Evolutionary conservation across 306 rosid species (phyloP), one percentile per base, ranked within the genome.

Genomic region (Trichosanthes cucumerina): DNA sequence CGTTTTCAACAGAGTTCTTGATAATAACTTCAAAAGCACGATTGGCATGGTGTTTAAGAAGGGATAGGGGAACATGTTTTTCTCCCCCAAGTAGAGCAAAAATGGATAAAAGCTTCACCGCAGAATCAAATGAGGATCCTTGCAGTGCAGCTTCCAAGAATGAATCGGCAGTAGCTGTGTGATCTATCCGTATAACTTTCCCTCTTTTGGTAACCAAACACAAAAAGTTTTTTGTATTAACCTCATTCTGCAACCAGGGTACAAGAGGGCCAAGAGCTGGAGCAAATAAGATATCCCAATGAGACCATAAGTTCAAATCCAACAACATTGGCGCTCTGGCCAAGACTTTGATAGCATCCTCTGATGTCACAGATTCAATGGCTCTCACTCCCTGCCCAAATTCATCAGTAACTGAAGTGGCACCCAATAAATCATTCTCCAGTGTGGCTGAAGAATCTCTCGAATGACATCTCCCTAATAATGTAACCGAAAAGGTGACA

Each of bases 151-250:
- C 96, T 80, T 88, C 88, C 79, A 89, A 84, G 84, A 92, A 94
- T n/a, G 96, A 89, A 79, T 92, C 93, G 28, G 81, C 60, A 76
- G 96, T 86, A 63, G 96, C 95, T 70, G 88, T 86, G 79, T 85
- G 93, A 84, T 94, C 96, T 66, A 94, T 79, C 33, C 97, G 89
- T 74, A 94, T 50, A 56, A 88, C 95, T 79, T 87, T 88, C 49
- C 96, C 98, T 87, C 88, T 92, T 77, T 80, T 89, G 34, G 98
- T 86, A 84, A 92, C 92, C 85, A 94, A 83, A 84, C 97, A 92
- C 82, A 92, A 80, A 41, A 94, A 77, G 62, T 88, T 91, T 79
- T 87, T 85, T 39, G 82, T 80, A 74, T 90, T 88, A 75, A 89
- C 92, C 50, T 92, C 93, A 79, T 88, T 83, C 81, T 88, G 84